Conservation (phyloP, 2,329 filamentous ascomycete genomes). For the Colletotrichum salicis region DNA sequence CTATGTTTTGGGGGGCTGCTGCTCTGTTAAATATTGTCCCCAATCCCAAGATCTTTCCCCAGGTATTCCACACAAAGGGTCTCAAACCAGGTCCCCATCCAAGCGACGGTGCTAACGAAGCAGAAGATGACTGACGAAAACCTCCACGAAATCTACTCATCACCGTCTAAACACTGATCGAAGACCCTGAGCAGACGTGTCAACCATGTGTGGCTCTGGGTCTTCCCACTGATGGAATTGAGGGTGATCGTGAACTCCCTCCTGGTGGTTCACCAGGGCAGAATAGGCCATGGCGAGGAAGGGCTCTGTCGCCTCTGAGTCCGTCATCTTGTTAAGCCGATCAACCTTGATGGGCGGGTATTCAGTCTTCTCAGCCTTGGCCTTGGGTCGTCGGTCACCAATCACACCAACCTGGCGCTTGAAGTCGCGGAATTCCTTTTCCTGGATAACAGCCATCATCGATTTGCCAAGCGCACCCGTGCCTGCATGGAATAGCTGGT, state of each 20-base stretch:
- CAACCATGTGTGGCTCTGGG: constrained; percentile 16
- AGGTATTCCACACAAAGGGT: constrained; percentile 20
- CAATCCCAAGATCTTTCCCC: constrained; percentile 20
- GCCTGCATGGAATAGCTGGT: constrained; percentile 53
- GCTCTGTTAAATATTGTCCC: constrained; percentile 6
- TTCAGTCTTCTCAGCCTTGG: constrained; percentile 38
- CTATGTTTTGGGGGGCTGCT: constrained; percentile 8
- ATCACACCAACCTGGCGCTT: constrained; percentile 49
- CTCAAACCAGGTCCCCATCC: constrained; percentile 34
- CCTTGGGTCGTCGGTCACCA: constrained; percentile 48
- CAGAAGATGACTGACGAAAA: constrained; percentile 15
- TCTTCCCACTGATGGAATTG: constrained; percentile 19
- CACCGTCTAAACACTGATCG: constrained; percentile 24
- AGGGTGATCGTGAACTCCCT: constrained; percentile 9
- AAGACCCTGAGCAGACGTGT: constrained; percentile 15
- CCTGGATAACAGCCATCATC: constrained; percentile 43
- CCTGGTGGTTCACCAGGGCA: constrained; percentile 39
- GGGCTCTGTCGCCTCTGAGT: constrained; percentile 51
- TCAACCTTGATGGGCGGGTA: constrained; percentile 47
- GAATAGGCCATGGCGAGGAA: constrained; percentile 55
- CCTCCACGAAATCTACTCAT: not conserved
- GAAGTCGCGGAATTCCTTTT: constrained; percentile 43
- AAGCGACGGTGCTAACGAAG: constrained; percentile 28
- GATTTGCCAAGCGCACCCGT: constrained; percentile 48
- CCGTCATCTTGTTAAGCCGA: constrained; percentile 51